Conservation (phyloP, 2,329 filamentous ascomycete species). For the Curvularia sp. region DNA sequence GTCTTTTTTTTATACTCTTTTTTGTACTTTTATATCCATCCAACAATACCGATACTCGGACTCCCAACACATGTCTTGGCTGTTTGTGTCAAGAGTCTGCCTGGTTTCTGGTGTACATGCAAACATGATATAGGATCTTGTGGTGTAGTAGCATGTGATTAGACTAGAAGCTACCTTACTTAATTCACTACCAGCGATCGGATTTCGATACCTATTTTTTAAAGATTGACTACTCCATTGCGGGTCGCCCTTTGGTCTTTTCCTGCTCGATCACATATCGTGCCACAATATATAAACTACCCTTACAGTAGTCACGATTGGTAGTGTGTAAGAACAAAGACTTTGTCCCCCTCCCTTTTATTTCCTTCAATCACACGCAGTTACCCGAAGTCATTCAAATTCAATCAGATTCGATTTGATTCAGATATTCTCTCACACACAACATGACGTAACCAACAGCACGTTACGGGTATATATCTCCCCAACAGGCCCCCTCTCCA, state of each 20-base stretch:
- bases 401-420: not conserved
- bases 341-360: too few species aligned
- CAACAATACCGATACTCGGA: not conserved
- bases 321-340: not conserved
- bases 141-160: too few species aligned
- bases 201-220: too few species aligned
- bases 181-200: too few species aligned
- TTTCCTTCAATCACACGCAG: not conserved
- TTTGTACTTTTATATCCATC: conserved; percentile 2
- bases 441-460: not conserved
- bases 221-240: too few species aligned
- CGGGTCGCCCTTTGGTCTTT: too few species aligned
- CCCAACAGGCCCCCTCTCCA: not conserved
- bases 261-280: too few species aligned
- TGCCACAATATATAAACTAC: too few species aligned
- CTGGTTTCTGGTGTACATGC: not conserved
- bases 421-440: not conserved
- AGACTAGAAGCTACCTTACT: too few species aligned
- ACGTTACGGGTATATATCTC: not conserved
- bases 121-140: not conserved
- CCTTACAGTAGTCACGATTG: not conserved
- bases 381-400: not conserved
- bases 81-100: too few species aligned
- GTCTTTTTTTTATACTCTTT: not conserved
- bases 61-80: not conserved